Base-by-base conservation (phyloP, 768 basidiomycete species). In the Cystobasidium onofrii region DNA sequence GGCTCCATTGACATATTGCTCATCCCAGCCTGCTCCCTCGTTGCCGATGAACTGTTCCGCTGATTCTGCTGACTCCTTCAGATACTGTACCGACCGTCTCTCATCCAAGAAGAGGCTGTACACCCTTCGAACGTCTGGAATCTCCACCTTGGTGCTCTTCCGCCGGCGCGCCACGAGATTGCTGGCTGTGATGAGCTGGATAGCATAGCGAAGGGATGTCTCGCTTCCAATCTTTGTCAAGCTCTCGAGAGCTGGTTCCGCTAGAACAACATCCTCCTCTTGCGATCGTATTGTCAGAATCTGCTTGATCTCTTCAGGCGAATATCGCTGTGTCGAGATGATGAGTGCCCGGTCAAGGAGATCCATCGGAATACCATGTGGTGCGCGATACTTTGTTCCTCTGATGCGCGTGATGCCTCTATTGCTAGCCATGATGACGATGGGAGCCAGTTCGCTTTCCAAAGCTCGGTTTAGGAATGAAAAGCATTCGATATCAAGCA, bases 401-500 rank as follows among this genome's bases (percentile, higher is more conserved):
- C 95, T 86, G 81, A 99, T 96, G 64, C 90, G 86, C 3, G 93
- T 87, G 86, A 92, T 92, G 3, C 95, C 95, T 18, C 95, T 86
- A 80, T 99, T 99, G 57, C 91, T 92, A 0, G 95, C 95, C 95
- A 99, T 97, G 78, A 99, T 92, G 43, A 99, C 95, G 66, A 98
- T 84, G 0, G 95, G 95, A 0, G 95, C 88, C 0, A 98, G 85
- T 75, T 95, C 94, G 74, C 88, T 88, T 80, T 99, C 95, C 61
- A 99, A 84, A 1, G 95, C 95, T 39, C 95, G 88, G 81, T 99
- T 99, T 74, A 99, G 84, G 86, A 94, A 99, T 7, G 94, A 96
- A 84, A 98, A 98, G 80, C 95, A 97, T 81, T 98, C 95, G 75
- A 99, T 97, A 81, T 99, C 95, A 76, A 99, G 88, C 95, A 99